These are phyloP conservation scores for Trypanosoma melophagium DNA, from an alignment of 208 protist genomes.

Conservation along the genomic window DNA sequence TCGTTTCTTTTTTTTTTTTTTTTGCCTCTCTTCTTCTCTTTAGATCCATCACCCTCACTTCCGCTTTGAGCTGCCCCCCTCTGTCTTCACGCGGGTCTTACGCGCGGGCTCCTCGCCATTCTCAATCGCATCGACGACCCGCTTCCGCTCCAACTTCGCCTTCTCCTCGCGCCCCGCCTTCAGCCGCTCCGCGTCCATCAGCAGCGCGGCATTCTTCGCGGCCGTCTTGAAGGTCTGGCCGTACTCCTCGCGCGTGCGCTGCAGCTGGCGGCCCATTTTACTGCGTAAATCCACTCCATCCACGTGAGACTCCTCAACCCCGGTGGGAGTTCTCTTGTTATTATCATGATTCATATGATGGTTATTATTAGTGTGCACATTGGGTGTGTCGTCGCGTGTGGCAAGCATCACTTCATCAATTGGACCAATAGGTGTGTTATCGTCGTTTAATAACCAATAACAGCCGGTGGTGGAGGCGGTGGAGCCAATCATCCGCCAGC, in stretches of 20 bases:
- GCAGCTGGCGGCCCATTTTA: conserved; percentile 66
- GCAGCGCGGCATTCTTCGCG: conserved; percentile 40
- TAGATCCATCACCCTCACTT: background rate
- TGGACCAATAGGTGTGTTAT: conserved; percentile 57
- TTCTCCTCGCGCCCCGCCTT: conserved; percentile 48
- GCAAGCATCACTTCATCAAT: conserved; percentile 55
- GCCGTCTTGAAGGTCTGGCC: conserved; percentile 73
- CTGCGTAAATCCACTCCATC: conserved; percentile 66
- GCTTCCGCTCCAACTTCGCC: conserved; percentile 52
- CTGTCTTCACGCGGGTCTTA: conserved; percentile 19
- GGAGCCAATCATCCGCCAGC: conserved; percentile 18
- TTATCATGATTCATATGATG: background rate
- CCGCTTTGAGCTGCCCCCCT: background rate
- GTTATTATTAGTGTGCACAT: background rate
- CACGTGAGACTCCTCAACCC: conserved; percentile 30
- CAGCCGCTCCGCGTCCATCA: conserved; percentile 73
- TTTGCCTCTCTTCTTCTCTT: conserved; percentile 4
- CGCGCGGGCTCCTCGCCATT: conserved; percentile 28
- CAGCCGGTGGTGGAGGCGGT: conserved; percentile 24
- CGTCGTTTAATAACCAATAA: conserved; percentile 79
- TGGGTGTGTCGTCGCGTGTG: conserved; percentile 15
- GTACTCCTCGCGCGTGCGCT: conserved; percentile 64
- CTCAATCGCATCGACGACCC: conserved; percentile 66
- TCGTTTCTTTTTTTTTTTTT: conserved; percentile 3
- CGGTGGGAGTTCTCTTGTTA: conserved; percentile 5